Evolutionary conservation across 2,329 filamentous ascomycete genomes (phyloP).

Genomic region (Aspergillaceae sp.): DNA sequence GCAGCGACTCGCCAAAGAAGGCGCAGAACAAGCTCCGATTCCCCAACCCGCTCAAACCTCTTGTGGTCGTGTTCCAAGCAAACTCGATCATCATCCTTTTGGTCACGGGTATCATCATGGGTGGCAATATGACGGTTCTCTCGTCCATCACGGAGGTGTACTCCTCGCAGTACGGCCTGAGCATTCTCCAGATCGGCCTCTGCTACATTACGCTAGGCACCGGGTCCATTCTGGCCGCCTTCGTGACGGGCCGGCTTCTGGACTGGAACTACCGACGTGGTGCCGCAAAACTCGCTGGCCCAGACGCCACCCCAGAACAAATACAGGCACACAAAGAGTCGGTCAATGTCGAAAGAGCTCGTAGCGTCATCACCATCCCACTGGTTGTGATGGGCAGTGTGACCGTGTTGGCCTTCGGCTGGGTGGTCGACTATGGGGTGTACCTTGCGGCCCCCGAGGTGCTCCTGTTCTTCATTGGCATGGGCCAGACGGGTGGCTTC

Average conservation of each 20-base stretch:
- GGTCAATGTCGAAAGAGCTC: slow-evolving; percentile 32
- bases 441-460: slow-evolving; percentile 26
- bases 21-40: slow-evolving; percentile 6
- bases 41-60: slow-evolving; percentile 15
- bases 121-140: slow-evolving; percentile 18
- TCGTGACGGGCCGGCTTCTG: slow-evolving; percentile 46
- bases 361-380: slow-evolving; percentile 28
- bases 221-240: slow-evolving; percentile 13
- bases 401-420: slow-evolving; percentile 27
- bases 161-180: slow-evolving; percentile 33
- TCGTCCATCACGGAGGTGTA: slow-evolving; percentile 16
- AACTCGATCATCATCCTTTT: slow-evolving; percentile 25
- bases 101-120: slow-evolving; percentile 10
- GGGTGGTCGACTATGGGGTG: slow-evolving; percentile 23
- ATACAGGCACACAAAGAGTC: slow-evolving; percentile 1
- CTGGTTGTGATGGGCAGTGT: slow-evolving; percentile 19
- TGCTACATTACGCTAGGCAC: slow-evolving; percentile 24
- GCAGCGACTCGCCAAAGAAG: slow-evolving; percentile 3
- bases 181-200: slow-evolving; percentile 39
- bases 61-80: slow-evolving; percentile 16
- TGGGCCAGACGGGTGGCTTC: slow-evolving; percentile 26
- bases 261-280: slow-evolving; percentile 67
- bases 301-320: slow-evolving; percentile 16
- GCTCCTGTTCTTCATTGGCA: slow-evolving; percentile 27
- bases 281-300: slow-evolving; percentile 35